Percentiles rank a stretch among this genome's conserved stretches.
phyloP scores from a whole-genome alignment of 2,329 filamentous ascomycete species.

The Sclerotinia trifoliorum region DNA sequence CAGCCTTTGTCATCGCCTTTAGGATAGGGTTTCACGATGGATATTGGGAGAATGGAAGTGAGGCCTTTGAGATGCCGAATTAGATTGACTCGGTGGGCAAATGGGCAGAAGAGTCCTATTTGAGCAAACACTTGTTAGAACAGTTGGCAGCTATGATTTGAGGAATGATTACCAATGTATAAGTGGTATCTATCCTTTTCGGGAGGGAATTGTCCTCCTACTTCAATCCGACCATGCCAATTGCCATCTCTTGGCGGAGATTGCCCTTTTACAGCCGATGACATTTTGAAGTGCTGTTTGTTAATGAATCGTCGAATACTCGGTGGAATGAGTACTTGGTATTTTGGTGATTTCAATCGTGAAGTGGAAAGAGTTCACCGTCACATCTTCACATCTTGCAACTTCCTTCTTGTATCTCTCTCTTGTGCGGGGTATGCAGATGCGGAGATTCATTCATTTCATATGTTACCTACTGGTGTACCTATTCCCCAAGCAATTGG shows the following conservation, averaged over 20 bases:
- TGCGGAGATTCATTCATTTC: not conserved
- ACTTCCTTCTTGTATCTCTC: not conserved
- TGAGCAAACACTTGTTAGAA: not conserved
- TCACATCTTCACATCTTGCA: not conserved
- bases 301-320: not conserved
- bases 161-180: not conserved
- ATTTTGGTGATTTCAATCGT: not conserved
- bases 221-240: slow-evolving; percentile 19
- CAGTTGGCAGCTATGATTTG: not conserved
- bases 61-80: slow-evolving; percentile 85
- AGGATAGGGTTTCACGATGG: slow-evolving; percentile 13
- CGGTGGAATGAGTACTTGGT: not conserved
- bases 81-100: slow-evolving; percentile 75
- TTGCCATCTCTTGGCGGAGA: slow-evolving; percentile 4
- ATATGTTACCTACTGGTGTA: not conserved
- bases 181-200: slow-evolving; percentile 73
- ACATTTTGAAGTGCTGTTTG: not conserved
- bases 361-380: too few species aligned
- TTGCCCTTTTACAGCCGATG: not conserved
- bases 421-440: not conserved
- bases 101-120: slow-evolving; percentile 24
- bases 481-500: not conserved
- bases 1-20: slow-evolving; percentile 14
- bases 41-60: slow-evolving; percentile 58
- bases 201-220: slow-evolving; percentile 27